Base-by-base conservation (phyloP, 805 yeast species). In the Ogataea polymorpha region DNA sequence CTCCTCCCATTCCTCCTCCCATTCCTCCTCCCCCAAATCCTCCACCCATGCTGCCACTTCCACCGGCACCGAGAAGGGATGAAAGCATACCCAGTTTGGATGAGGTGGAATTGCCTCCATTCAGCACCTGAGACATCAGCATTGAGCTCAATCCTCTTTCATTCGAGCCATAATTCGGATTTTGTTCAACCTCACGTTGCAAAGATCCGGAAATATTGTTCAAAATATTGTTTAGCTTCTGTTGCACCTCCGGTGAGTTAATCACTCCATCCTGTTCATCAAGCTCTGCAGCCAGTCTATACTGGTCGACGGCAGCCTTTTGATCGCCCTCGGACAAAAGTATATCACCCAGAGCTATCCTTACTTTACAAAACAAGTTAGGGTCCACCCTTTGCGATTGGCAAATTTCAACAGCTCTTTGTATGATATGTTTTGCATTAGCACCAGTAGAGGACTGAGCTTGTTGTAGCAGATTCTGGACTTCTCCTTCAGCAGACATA, bases 251-350 rank as follows among this genome's bases (percentile, higher is more conserved):
- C 10, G 65, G 64, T 4, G 60, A 51, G 25, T 61, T 53, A 20
- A 58, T 51, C 14, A 42, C 54, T 5, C 66, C 66, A 35, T 61
- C 66, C 18, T 37, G 34, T 44, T 61, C 65, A 43, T 61, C 66
- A 26, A 61, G 50, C 35, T 54, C 49, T 14, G 62, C 59, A 14
- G 66, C 66, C 39, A 46, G 42, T 20, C 48, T 46, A 36, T 59
- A 61, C 40, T 58, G 52, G 6, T 49, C 56, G 15, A 59, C 49
- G 7, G 66, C 66, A 16, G 34, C 51, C 18, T 46, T 41, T 6
- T 44, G 38, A 20, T 59, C 32, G 17, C 61, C 62, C 33, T 53
- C 48, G 5, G 46, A 45, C 10, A 56, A 35, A 10, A 51, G 41
- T 9, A 58, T 39, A 31, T 61, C 65, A 41, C 65, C 65, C 11